These are phyloP conservation scores for Zea luxurians DNA, from an alignment of 176 grass and related monocot species.

Conservation along the genomic window DNA sequence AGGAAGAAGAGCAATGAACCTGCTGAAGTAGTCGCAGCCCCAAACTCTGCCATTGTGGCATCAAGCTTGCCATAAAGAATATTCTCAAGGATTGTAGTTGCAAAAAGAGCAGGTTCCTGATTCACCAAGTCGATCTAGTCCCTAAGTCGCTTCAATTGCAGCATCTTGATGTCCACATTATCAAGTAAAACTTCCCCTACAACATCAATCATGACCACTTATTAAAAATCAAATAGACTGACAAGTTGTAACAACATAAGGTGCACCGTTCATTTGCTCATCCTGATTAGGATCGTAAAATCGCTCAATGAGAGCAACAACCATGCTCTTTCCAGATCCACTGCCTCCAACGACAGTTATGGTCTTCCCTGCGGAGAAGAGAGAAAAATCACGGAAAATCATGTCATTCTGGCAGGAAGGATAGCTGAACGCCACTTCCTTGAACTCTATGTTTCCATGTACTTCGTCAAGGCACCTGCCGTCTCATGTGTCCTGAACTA, in stretches of 20 bases:
- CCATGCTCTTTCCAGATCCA: too few relatives aligned
- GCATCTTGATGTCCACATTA: slow-evolving; percentile 47
- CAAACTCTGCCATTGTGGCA: slow-evolving; percentile 66
- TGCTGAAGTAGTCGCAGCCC: slow-evolving; percentile 65
- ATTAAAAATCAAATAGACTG: background rate
- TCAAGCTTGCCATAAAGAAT: slow-evolving; percentile 54
- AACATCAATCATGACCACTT: slow-evolving; percentile 5
- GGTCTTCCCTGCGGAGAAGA: slow-evolving; percentile 79
- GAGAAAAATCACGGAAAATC: slow-evolving; percentile 81
- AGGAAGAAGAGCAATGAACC: slow-evolving; percentile 77
- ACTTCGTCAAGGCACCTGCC: too few relatives aligned
- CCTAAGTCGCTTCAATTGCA: too few relatives aligned
- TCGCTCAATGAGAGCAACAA: too few relatives aligned
- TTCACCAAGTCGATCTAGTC: too few relatives aligned
- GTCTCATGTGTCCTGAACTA: too few relatives aligned
- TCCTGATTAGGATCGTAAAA: slow-evolving; percentile 24
- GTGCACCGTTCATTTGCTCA: slow-evolving; percentile 22
- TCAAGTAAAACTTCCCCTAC: slow-evolving; percentile 78
- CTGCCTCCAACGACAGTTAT: slow-evolving; percentile 54
- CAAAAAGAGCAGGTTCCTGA: too few relatives aligned
- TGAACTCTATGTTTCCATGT: too few relatives aligned
- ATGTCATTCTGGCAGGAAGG: slow-evolving; percentile 35
- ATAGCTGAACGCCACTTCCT: too few relatives aligned
- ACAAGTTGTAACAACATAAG: background rate
- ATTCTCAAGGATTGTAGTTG: too few relatives aligned